Conservation (phyloP, 148 eudicot genomes). For the Amaranthus cruentus region DNA sequence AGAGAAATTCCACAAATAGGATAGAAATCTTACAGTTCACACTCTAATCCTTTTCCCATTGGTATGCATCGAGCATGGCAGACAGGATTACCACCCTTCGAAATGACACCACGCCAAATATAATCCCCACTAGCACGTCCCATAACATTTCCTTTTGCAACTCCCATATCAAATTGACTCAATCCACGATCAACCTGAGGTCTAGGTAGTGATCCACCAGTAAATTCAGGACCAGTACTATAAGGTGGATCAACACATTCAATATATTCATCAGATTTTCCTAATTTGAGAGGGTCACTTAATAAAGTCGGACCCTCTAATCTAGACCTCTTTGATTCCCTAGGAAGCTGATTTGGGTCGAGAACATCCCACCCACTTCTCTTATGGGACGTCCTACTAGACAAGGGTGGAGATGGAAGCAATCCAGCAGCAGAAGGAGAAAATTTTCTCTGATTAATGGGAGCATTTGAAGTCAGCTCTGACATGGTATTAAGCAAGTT, state of each 20-base stretch:
- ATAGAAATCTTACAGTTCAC: conserved; percentile 63
- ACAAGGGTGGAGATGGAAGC: conserved; percentile 47
- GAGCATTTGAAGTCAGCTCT: conserved; percentile 33
- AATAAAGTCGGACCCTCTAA: conserved; percentile 35
- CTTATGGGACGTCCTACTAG: conserved; percentile 35
- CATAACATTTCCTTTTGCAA: conserved; percentile 25
- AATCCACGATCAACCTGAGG: conserved; percentile 24
- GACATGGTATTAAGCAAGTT: conserved; percentile 30
- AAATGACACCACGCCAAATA: conserved; percentile 93
- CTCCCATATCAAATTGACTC: conserved; percentile 8
- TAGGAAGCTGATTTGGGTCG: conserved; percentile 58
- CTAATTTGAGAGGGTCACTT: conserved; percentile 27
- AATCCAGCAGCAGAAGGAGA: conserved; percentile 44
- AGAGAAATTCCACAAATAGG: background rate
- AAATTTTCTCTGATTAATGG: conserved; percentile 46
- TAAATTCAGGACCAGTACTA: conserved; percentile 28
- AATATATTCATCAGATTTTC: conserved; percentile 27
- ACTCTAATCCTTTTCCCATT: conserved; percentile 55
- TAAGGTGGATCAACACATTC: conserved; percentile 31
- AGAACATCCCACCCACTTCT: conserved; percentile 71
- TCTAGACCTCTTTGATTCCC: conserved; percentile 77
- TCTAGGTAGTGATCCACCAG: conserved; percentile 29
- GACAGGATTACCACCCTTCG: conserved; percentile 80
- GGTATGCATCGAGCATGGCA: conserved; percentile 94
- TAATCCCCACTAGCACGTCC: conserved; percentile 42